Conservation (phyloP, 2,329 filamentous ascomycete genomes). For the Aureobasidium sp. region DNA sequence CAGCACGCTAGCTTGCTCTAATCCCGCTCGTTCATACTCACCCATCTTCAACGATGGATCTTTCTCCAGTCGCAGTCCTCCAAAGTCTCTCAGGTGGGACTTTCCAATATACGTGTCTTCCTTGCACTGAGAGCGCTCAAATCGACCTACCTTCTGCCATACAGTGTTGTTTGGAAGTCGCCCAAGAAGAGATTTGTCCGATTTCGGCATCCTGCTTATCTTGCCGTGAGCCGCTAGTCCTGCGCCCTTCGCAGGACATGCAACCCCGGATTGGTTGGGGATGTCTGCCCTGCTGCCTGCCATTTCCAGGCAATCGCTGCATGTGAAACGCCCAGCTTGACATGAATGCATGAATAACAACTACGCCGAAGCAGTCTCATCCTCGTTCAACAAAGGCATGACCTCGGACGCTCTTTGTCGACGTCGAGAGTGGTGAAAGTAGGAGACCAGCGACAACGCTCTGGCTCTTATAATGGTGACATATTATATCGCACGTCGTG, state of each 20-base stretch:
- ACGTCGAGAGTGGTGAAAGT: not conserved
- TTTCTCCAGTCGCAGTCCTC: not conserved
- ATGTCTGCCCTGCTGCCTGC: slow-evolving; percentile 3
- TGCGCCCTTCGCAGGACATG: not conserved
- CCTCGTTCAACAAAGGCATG: not conserved
- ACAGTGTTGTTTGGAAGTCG: not conserved
- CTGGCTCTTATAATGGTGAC: not conserved
- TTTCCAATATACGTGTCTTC: not conserved
- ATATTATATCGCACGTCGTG: not conserved
- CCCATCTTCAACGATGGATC: not conserved
- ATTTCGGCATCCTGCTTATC: slow-evolving; percentile 8
- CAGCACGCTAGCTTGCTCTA: not conserved
- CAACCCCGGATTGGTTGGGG: slow-evolving; percentile 9
- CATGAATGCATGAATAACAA: not conserved
- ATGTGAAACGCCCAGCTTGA: slow-evolving; percentile 1
- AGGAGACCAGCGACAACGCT: not conserved
- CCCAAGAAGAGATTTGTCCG: not conserved
- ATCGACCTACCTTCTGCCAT: slow-evolving; percentile 1
- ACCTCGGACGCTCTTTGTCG: not conserved
- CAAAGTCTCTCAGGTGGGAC: not conserved
- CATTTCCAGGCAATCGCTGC: not conserved
- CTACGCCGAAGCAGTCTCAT: not conserved
- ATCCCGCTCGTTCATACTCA: not conserved
- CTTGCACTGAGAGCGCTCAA: not conserved
- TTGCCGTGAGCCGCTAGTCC: slow-evolving; percentile 2